phyloP scores from a whole-genome alignment of 805 yeast genomes.

The Saturnispora quitensis region DNA sequence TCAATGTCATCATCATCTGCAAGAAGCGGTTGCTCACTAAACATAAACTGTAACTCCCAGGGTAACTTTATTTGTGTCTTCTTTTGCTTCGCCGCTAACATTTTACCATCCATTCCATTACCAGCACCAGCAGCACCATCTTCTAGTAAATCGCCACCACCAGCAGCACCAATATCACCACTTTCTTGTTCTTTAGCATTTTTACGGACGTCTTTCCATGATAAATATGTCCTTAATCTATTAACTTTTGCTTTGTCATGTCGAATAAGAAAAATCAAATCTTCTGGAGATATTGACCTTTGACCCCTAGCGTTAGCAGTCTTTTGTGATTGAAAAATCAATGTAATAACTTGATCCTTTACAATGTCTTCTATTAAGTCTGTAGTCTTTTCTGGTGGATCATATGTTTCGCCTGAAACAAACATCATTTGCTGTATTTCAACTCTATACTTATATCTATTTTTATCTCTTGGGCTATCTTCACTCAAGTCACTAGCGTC shows the following conservation, averaged over 20 bases:
- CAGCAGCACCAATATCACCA: constrained; percentile 33
- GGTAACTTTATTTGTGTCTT: constrained; percentile 79
- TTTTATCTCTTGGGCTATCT: constrained; percentile 15
- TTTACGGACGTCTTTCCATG: constrained; percentile 96
- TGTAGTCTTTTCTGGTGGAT: constrained; percentile 87
- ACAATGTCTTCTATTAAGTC: constrained; percentile 93
- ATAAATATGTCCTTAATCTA: constrained; percentile 77
- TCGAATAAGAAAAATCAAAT: constrained; percentile 82
- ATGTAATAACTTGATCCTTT: constrained; percentile 86
- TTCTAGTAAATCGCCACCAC: constrained; percentile 28
- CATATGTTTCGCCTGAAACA: constrained; percentile 90
- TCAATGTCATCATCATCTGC: constrained; percentile 51
- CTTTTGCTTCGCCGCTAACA: constrained; percentile 45
- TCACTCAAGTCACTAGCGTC: background rate
- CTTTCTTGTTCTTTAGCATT: constrained; percentile 51
- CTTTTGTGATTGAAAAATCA: constrained; percentile 61
- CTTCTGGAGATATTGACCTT: constrained; percentile 82
- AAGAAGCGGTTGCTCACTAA: constrained; percentile 78
- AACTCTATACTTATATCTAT: constrained; percentile 67
- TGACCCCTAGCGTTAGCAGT: constrained; percentile 77
- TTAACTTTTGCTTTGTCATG: constrained; percentile 93
- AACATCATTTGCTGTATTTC: constrained; percentile 99
- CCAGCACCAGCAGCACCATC: constrained; percentile 26
- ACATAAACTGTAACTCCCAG: constrained; percentile 94
- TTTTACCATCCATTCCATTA: constrained; percentile 31